These are phyloP conservation scores for Periconia sp. DNA, from an alignment of 2,329 filamentous ascomycete species.

Conservation along the genomic window DNA sequence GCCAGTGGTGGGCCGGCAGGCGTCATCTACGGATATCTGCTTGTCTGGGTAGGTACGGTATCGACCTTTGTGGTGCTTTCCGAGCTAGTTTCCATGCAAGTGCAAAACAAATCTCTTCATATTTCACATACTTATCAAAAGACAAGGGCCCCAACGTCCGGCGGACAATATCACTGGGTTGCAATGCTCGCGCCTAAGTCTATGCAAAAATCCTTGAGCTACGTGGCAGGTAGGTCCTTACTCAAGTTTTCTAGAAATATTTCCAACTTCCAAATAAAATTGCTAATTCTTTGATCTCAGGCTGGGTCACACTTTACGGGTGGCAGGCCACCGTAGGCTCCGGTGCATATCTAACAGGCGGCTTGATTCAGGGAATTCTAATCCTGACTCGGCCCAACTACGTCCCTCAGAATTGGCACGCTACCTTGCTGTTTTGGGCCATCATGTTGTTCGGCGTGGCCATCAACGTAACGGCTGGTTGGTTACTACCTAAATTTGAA, in stretches of 20 bases:
- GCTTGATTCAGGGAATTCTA: constrained; percentile 34
- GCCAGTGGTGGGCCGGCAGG: constrained; percentile 35
- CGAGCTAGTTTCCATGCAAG: constrained; percentile 41
- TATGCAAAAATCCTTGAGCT: constrained; percentile 45
- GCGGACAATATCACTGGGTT: constrained; percentile 42
- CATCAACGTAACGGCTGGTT: constrained; percentile 49
- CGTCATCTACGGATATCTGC: constrained; percentile 32
- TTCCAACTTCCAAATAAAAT: no score
- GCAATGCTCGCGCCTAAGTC: constrained; percentile 44
- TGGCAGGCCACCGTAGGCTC: constrained; percentile 42
- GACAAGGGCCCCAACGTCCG: constrained; percentile 36
- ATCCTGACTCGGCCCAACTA: constrained; percentile 44
- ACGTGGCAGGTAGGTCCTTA: constrained; percentile 41
- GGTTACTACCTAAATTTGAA: constrained; percentile 51
- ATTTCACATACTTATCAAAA: no score
- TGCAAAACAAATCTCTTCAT: no score
- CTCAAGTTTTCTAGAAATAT: no score
- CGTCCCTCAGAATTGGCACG: constrained; percentile 49
- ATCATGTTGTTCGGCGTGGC: constrained; percentile 42
- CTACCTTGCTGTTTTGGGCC: constrained; percentile 52
- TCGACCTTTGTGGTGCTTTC: constrained; percentile 29
- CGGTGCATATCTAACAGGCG: constrained; percentile 26
- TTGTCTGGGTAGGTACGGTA: constrained; percentile 31
- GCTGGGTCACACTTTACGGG: constrained; percentile 46
- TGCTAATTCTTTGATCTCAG: no score